Conservation (phyloP, 1,139 yeast species). For the Nadsonia commutata region DNA sequence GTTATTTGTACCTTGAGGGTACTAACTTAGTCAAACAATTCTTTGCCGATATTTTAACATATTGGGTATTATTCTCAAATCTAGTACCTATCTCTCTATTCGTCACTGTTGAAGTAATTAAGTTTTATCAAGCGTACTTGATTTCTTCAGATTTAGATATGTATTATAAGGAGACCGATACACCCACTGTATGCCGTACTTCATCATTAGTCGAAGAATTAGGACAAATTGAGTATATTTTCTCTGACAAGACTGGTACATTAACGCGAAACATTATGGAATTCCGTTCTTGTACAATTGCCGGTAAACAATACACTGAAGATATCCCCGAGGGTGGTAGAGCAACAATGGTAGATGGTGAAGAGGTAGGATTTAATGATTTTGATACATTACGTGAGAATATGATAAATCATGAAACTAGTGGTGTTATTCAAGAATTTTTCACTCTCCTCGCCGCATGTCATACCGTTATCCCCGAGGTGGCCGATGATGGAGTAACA, state of each 20-base stretch:
- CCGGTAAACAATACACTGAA: slow-evolving; percentile 78
- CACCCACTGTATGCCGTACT: slow-evolving; percentile 90
- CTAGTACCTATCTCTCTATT: slow-evolving; percentile 85
- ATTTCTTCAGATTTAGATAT: slow-evolving; percentile 89
- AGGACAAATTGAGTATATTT: slow-evolving; percentile 90
- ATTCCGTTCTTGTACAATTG: slow-evolving; percentile 85
- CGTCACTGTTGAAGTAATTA: slow-evolving; percentile 90
- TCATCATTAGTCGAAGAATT: slow-evolving; percentile 91
- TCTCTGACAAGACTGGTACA: slow-evolving; percentile 95
- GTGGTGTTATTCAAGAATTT: slow-evolving; percentile 66
- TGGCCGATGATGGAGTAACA: slow-evolving; percentile 28
- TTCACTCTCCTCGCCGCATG: slow-evolving; percentile 79
- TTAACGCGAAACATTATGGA: slow-evolving; percentile 93
- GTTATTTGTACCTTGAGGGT: slow-evolving; percentile 57
- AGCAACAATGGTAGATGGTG: slow-evolving; percentile 58
- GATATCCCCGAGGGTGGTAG: slow-evolving; percentile 85
- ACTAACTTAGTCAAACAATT: slow-evolving; percentile 57
- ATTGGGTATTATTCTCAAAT: slow-evolving; percentile 91
- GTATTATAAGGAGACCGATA: slow-evolving; percentile 76
- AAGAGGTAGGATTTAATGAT: slow-evolving; percentile 65
- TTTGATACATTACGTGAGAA: slow-evolving; percentile 50
- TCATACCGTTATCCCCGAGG: slow-evolving; percentile 95
- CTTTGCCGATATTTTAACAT: slow-evolving; percentile 77
- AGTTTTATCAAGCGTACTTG: slow-evolving; percentile 87
- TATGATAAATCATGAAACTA: slow-evolving; percentile 28